phyloP scores from a whole-genome alignment of 1,284 basidiomycete species.

The Tylopilus sp. region DNA sequence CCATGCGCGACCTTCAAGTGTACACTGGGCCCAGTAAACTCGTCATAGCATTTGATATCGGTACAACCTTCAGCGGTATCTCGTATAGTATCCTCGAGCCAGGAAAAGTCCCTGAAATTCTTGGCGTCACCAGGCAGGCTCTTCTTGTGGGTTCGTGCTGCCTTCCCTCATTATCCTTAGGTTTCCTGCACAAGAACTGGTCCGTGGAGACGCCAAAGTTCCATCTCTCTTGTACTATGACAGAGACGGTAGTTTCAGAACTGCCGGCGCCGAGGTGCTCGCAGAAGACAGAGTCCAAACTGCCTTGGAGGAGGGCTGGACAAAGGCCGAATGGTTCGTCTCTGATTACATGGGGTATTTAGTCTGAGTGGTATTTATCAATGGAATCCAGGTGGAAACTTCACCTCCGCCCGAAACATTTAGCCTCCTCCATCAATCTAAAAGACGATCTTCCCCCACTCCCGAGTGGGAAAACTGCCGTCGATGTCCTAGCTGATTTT shows the following conservation, averaged over 20 bases:
- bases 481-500: conserved; percentile 62
- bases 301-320: neutral
- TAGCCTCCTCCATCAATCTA: conserved; percentile 26
- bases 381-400: conserved; percentile 62
- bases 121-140: conserved; percentile 10
- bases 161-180: conserved; percentile 24
- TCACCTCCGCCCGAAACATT: conserved; percentile 52
- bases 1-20: conserved; percentile 11
- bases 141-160: neutral
- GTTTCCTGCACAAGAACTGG: conserved; percentile 1
- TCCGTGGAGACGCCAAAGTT: conserved; percentile 1
- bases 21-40: conserved; percentile 19
- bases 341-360: too few relatives aligned
- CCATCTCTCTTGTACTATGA: conserved; percentile 8
- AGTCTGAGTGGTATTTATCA: neutral
- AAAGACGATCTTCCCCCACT: conserved; percentile 49
- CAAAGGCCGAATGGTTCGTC: neutral
- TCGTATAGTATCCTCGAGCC: conserved; percentile 14
- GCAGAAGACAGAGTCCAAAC: neutral
- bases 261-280: neutral
- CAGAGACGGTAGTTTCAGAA: neutral
- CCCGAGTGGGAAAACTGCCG: conserved; percentile 53
- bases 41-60: conserved; percentile 21
- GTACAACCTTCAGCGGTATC: conserved; percentile 17
- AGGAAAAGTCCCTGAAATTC: conserved; percentile 13